Evolutionary conservation across 2,329 filamentous ascomycete genomes (phyloP).

Genomic region (Neofusicoccum ribis): DNA sequence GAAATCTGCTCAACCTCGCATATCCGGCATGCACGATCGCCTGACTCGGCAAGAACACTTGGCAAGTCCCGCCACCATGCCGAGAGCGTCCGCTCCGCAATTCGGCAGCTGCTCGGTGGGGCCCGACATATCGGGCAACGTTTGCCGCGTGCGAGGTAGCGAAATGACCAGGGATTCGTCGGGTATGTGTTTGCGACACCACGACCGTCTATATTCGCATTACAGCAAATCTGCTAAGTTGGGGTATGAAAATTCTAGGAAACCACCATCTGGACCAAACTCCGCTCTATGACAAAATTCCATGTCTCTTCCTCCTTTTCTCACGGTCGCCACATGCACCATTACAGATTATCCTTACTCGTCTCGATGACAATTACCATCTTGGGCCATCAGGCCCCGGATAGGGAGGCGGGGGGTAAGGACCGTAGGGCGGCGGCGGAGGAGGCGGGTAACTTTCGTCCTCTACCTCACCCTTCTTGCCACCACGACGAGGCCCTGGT

Average conservation of each 20-base stretch:
- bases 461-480: background rate
- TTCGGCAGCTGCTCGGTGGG: constrained; percentile 2
- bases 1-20: constrained; percentile 5
- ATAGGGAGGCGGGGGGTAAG: background rate
- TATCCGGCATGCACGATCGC: background rate
- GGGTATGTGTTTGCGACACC: background rate
- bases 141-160: constrained; percentile 1
- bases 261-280: background rate
- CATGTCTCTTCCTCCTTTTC: background rate
- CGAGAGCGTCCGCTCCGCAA: background rate
- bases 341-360: background rate
- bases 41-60: constrained; percentile 1
- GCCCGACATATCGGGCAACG: background rate
- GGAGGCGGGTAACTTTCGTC: constrained; percentile 11
- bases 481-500: background rate
- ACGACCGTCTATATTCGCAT: background rate
- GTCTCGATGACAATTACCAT: background rate
- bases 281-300: no score
- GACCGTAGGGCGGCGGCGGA: background rate
- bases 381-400: background rate
- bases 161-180: constrained; percentile 1
- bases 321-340: background rate
- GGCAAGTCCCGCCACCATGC: background rate
- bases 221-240: background rate
- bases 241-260: background rate